Conservation (phyloP, 1,139 yeast genomes). For the Nakaseomyces nivariensis region DNA sequence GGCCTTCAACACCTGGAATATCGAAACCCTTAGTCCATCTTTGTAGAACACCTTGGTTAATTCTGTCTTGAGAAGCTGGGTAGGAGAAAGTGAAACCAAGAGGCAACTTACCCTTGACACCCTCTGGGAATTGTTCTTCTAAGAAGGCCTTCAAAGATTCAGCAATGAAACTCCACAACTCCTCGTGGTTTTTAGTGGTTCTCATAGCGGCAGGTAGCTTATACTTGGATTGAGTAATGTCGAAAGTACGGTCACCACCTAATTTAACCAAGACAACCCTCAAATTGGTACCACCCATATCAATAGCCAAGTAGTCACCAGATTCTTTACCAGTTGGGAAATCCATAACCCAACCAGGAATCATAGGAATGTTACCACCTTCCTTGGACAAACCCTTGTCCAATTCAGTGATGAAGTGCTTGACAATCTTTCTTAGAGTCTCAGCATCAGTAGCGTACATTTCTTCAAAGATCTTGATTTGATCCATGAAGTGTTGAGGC, state of each 20-base stretch:
- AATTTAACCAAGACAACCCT: conserved; percentile 79
- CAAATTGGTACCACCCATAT: conserved; percentile 90
- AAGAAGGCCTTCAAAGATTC: conserved; percentile 58
- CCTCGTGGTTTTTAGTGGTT: conserved; percentile 61
- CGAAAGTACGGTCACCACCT: conserved; percentile 70
- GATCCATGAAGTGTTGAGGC: conserved; percentile 52
- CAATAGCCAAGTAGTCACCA: conserved; percentile 87
- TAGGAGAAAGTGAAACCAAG: conserved; percentile 93
- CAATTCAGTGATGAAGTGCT: conserved; percentile 63
- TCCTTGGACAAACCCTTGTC: conserved; percentile 64
- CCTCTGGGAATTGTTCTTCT: conserved; percentile 54
- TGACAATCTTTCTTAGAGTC: conserved; percentile 53
- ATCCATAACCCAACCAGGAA: conserved; percentile 92
- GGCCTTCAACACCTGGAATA: conserved; percentile 86
- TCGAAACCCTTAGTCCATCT: conserved; percentile 99
- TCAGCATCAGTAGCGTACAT: conserved; percentile 53
- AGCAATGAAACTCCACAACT: conserved; percentile 81
- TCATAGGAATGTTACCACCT: conserved; percentile 92
- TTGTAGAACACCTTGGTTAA: conserved; percentile 79
- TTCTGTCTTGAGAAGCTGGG: conserved; percentile 79
- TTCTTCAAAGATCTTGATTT: conserved; percentile 50
- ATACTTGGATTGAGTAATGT: conserved; percentile 74
- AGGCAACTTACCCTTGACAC: conserved; percentile 45
- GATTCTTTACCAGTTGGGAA: conserved; percentile 85
- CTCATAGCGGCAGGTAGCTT: conserved; percentile 65